Evolutionary conservation across 2,329 filamentous ascomycete genomes (phyloP).

Genomic region (Aaosphaeria pasadenensis): DNA sequence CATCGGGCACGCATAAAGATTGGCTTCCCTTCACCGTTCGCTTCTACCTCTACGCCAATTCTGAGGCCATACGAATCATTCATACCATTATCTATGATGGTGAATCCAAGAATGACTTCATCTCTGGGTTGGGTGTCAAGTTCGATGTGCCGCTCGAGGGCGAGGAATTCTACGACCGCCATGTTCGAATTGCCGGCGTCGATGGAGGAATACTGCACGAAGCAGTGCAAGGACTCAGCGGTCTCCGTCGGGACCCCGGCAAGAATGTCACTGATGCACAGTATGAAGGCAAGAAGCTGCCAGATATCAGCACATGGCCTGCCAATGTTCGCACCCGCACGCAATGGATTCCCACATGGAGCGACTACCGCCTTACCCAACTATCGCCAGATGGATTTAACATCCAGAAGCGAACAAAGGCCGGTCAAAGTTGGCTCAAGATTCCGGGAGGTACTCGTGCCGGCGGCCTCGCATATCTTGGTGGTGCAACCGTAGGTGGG

Average conservation of each 20-base stretch:
- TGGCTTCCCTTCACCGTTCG: conserved; percentile 57
- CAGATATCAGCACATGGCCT: conserved; percentile 48
- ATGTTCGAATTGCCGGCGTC: conserved; percentile 55
- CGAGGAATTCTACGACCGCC: conserved; percentile 57
- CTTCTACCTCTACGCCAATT: conserved; percentile 59
- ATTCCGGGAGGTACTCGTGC: conserved; percentile 56
- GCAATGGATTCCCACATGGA: conserved; percentile 59
- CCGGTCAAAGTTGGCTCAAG: conserved; percentile 57
- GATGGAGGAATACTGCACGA: conserved; percentile 57
- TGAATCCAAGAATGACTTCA: conserved; percentile 49
- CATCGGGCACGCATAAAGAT: conserved; percentile 33
- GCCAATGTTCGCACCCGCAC: conserved; percentile 45
- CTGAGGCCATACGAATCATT: conserved; percentile 53
- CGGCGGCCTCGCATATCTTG: conserved; percentile 58
- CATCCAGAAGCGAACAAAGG: conserved; percentile 58
- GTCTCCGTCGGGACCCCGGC: conserved; percentile 56
- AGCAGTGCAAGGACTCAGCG: conserved; percentile 59
- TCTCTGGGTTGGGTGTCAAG: conserved; percentile 53
- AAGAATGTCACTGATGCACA: conserved; percentile 49
- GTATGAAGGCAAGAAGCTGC: conserved; percentile 45
- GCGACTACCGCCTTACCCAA: conserved; percentile 56
- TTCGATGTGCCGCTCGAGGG: conserved; percentile 55
- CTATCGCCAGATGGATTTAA: conserved; percentile 60
- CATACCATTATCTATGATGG: conserved; percentile 59
- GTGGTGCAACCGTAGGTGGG: conserved; percentile 56